A percentile compares a stretch with the other conserved stretches of the same genome.
Conservation (phyloP, 2,329 filamentous ascomycete genomes). For the Botryotinia calthae region DNA sequence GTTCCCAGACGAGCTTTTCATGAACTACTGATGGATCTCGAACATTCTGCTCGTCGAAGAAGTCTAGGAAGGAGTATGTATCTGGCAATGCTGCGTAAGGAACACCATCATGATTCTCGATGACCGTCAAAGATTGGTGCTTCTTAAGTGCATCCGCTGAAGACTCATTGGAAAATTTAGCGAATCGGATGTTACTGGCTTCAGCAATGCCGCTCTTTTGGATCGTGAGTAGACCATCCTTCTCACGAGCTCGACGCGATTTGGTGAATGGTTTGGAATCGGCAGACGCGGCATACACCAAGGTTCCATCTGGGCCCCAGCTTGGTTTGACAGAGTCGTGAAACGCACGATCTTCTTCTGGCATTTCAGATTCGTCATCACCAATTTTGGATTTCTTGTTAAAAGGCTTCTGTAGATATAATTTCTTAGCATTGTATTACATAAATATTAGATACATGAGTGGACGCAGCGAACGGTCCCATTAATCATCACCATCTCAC, state of each 20-base stretch:
- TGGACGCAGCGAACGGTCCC: conserved; percentile 37
- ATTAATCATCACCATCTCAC: conserved; percentile 24
- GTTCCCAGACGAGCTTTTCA: conserved; percentile 78
- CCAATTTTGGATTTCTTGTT: conserved; percentile 72
- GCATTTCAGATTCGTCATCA: conserved; percentile 59
- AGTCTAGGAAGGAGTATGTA: conserved; percentile 48
- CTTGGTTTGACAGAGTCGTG: conserved; percentile 73
- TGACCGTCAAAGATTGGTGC: conserved; percentile 55
- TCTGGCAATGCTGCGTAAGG: conserved; percentile 55
- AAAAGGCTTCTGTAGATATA: conserved; percentile 73
- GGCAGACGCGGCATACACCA: conserved; percentile 60
- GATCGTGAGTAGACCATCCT: conserved; percentile 51
- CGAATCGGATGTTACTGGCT: conserved; percentile 62
- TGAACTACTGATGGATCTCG: conserved; percentile 50
- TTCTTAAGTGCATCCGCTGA: conserved; percentile 53
- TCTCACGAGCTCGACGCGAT: conserved; percentile 34
- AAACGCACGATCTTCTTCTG: conserved; percentile 61
- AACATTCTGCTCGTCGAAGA: conserved; percentile 45
- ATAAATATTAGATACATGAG: conserved; percentile 40
- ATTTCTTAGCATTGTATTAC: conserved; percentile 48
- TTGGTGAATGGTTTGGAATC: conserved; percentile 37
- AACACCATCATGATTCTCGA: conserved; percentile 54
- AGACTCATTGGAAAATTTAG: conserved; percentile 59
- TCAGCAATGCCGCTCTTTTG: conserved; percentile 59
- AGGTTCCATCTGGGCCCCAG: conserved; percentile 72